Percentiles rank a stretch among this genome's conserved stretches.
phyloP scores from a whole-genome alignment of 1,284 basidiomycete genomes.

The Marasmius sp. region DNA sequence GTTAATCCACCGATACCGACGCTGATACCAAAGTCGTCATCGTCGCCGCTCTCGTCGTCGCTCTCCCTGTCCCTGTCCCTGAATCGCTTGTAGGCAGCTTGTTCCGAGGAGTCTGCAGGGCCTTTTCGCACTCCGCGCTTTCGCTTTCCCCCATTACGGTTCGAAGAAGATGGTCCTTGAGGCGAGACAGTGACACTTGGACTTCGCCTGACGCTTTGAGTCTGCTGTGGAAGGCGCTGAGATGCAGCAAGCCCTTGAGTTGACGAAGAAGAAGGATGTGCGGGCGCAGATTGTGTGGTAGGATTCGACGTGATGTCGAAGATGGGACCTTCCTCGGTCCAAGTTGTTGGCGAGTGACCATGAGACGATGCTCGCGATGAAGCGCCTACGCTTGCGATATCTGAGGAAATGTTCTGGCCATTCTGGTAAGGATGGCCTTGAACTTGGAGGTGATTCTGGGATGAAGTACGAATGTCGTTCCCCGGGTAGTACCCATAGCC shows the following conservation, averaged over 20 bases:
- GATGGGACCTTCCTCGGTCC: not conserved
- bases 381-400: not conserved
- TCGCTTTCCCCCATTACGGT: conserved; percentile 2
- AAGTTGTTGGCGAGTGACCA: not conserved
- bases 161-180: too few species aligned
- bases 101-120: not conserved
- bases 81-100: conserved; percentile 3
- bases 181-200: not conserved
- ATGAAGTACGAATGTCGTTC: not conserved
- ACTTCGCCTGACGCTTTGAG: not conserved
- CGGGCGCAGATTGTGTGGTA: not conserved
- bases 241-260: not conserved
- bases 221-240: not conserved
- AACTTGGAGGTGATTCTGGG: not conserved
- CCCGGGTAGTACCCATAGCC: not conserved
- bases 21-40: conserved; percentile 29
- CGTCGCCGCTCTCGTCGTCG: conserved; percentile 22
- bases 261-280: not conserved
- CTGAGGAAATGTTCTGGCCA: not conserved
- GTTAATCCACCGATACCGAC: conserved; percentile 41
- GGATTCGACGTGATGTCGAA: not conserved
- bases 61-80: conserved; percentile 16
- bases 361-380: not conserved
- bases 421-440: not conserved
- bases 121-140: conserved; percentile 10